These are phyloP conservation scores for Sphagnum fallax DNA, from an alignment of 228 moss, liverwort and hornwort genomes.

Conservation along the genomic window DNA sequence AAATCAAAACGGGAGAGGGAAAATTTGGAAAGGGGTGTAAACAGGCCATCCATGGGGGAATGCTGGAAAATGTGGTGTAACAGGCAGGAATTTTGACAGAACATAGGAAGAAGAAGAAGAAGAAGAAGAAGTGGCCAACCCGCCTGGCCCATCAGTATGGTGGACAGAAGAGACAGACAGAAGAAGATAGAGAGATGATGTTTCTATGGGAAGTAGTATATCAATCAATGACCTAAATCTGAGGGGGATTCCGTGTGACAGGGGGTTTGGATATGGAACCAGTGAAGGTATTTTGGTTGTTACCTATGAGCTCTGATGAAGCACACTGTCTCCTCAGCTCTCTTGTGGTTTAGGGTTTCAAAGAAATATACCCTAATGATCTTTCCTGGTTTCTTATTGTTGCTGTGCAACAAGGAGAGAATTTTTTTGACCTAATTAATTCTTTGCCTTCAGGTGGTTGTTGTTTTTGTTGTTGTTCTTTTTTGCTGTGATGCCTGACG, in stretches of 20 bases:
- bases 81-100: not conserved
- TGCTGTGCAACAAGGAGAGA: too few species aligned
- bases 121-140: not conserved
- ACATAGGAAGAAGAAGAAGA: not conserved
- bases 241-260: not conserved
- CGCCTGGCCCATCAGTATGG: not conserved
- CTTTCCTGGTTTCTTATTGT: too few species aligned
- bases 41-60: not conserved
- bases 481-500: too few species aligned
- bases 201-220: not conserved
- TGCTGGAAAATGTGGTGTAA: not conserved
- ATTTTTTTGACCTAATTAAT: too few species aligned
- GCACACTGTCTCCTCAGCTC: not conserved
- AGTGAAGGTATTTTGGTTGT: not conserved
- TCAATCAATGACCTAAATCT: not conserved
- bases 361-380: too few species aligned
- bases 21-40: not conserved
- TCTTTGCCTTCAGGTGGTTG: too few species aligned
- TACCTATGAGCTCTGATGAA: not conserved
- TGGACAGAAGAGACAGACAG: not conserved
- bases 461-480: too few species aligned
- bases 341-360: not conserved
- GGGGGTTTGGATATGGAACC: not conserved
- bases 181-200: not conserved
- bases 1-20: too few species aligned